Conservation (phyloP, 371 early-diverging fungal species). For the Coemansia sp. region DNA sequence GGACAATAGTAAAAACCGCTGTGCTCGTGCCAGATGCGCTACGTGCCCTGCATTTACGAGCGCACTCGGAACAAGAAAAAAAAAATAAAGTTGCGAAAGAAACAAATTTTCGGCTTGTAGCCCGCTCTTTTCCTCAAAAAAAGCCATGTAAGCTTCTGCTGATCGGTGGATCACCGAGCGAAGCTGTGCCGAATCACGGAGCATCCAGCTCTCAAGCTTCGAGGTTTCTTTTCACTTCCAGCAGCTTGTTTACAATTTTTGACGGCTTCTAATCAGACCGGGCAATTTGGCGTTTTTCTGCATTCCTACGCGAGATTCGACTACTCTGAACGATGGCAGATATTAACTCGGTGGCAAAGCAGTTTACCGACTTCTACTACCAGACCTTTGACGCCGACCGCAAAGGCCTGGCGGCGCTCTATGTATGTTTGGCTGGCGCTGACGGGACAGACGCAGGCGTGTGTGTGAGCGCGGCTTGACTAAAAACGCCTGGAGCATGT, state of each 20-base stretch:
- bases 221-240: not conserved
- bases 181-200: not conserved
- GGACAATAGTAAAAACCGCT: not conserved
- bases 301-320: constrained; percentile 2
- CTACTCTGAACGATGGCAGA: constrained; percentile 18
- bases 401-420: constrained; percentile 63
- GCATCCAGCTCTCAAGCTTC: no score
- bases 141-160: no score
- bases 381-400: constrained; percentile 74
- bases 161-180: not conserved
- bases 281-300: not conserved
- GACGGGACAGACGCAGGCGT: not conserved
- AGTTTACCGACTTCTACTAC: constrained; percentile 86
- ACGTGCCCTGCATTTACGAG: constrained; percentile 4
- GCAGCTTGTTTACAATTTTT: not conserved
- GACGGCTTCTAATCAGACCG: not conserved
- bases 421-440: constrained; percentile 62
- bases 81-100: not conserved
- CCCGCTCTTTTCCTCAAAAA: no score
- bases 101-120: not conserved
- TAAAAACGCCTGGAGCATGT: not conserved
- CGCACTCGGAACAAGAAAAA: not conserved
- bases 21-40: constrained; percentile 2
- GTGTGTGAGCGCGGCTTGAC: not conserved
- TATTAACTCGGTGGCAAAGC: constrained; percentile 58